Evolutionary conservation across 2,329 filamentous ascomycete genomes (phyloP).

Genomic region (Paracamarosporium sp.): DNA sequence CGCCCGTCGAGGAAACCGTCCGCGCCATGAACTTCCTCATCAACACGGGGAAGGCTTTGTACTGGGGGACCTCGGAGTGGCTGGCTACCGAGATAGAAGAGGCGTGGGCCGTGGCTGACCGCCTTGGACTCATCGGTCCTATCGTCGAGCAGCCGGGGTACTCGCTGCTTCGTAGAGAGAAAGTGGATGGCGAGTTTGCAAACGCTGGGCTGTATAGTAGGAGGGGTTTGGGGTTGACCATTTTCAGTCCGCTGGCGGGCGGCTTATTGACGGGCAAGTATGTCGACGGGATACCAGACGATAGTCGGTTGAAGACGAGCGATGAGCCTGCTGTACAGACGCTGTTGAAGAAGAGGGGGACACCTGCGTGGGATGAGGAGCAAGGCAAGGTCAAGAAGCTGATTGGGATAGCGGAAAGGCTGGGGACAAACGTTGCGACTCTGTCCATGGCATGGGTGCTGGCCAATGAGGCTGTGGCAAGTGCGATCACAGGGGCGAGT

Average conservation of each 20-base stretch:
- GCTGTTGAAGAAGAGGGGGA: conserved; percentile 48
- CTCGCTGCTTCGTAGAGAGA: conserved; percentile 63
- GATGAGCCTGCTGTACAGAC: conserved; percentile 62
- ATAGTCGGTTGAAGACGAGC: conserved; percentile 63
- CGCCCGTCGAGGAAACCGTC: conserved; percentile 74
- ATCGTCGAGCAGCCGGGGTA: conserved; percentile 63
- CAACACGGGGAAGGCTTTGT: conserved; percentile 70
- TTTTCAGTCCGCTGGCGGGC: conserved; percentile 62
- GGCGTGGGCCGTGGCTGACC: conserved; percentile 64
- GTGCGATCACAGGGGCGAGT: conserved; percentile 37
- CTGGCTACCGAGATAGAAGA: conserved; percentile 65
- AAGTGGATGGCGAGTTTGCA: conserved; percentile 65
- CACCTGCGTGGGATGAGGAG: conserved; percentile 61
- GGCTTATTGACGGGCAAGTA: conserved; percentile 68
- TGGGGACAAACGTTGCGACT: conserved; percentile 63
- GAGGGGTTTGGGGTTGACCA: conserved; percentile 61
- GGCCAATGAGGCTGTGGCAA: conserved; percentile 36
- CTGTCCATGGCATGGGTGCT: conserved; percentile 47
- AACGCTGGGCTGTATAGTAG: conserved; percentile 60
- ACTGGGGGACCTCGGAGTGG: conserved; percentile 70
- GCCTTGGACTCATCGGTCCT: conserved; percentile 64
- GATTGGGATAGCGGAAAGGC: conserved; percentile 64
- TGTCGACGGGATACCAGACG: conserved; percentile 65
- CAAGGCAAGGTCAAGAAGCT: conserved; percentile 63
- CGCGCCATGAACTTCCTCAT: conserved; percentile 75